Evolutionary conservation across 805 yeast species (phyloP).

Genomic region (Ogataea thermomethanolica): DNA sequence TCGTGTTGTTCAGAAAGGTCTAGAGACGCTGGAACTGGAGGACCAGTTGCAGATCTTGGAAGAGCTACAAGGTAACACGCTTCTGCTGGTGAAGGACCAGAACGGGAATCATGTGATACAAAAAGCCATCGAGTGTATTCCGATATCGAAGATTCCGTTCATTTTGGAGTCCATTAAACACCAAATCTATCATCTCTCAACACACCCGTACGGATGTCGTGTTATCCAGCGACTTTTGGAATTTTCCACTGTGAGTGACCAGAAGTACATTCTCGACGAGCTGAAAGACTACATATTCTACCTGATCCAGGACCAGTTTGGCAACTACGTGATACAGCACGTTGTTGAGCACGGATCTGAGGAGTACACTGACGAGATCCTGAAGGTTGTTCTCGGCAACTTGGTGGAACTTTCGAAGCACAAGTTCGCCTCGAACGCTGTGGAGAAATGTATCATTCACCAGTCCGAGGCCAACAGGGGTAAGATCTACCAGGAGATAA

Average conservation of each 20-base stretch:
- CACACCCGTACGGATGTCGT: constrained; percentile 97
- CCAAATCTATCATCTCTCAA: constrained; percentile 78
- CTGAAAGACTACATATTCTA: constrained; percentile 67
- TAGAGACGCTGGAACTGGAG: constrained; percentile 62
- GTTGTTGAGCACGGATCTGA: constrained; percentile 79
- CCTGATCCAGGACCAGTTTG: constrained; percentile 93
- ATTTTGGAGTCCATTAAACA: constrained; percentile 67
- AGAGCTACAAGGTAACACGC: constrained; percentile 60
- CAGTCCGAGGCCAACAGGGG: constrained; percentile 64
- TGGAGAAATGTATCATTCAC: constrained; percentile 83
- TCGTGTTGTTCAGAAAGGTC: constrained; percentile 91
- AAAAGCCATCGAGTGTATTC: constrained; percentile 84
- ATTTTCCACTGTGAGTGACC: constrained; percentile 64
- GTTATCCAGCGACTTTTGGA: constrained; percentile 92
- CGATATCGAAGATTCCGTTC: constrained; percentile 65
- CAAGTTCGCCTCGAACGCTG: constrained; percentile 96
- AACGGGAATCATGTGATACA: constrained; percentile 98
- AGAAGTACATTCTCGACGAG: constrained; percentile 63
- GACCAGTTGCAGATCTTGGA: constrained; percentile 66
- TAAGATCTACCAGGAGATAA: constrained; percentile 61
- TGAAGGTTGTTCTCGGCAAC: constrained; percentile 60
- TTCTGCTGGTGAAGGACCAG: constrained; percentile 83
- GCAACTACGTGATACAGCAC: constrained; percentile 96
- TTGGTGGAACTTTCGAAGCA: constrained; percentile 82
- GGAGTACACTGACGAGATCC: constrained; percentile 54